Evolutionary conservation across 164 flowering plant species (phyloP).

Genomic region (Aristolochia fimbriata): DNA sequence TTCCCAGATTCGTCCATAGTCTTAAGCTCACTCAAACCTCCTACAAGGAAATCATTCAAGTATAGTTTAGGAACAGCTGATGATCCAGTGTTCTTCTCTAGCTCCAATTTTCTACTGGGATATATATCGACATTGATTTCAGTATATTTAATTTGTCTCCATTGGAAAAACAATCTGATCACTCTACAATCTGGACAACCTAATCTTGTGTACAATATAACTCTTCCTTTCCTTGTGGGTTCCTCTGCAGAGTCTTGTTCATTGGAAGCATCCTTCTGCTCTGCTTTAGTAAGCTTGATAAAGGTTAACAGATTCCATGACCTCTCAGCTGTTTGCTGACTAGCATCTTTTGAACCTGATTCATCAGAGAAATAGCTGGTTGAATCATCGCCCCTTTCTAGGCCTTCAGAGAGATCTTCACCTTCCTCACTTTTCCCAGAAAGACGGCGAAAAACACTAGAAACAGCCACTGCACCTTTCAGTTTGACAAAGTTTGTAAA

Average conservation of each 20-base stretch:
- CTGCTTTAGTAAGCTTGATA: constrained; percentile 28
- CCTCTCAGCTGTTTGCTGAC: constrained; percentile 29
- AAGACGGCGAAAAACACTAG: constrained; percentile 52
- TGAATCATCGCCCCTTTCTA: constrained; percentile 11
- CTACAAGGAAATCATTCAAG: constrained; percentile 60
- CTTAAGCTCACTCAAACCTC: constrained; percentile 57
- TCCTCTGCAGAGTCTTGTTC: constrained; percentile 19
- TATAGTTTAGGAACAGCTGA: constrained; percentile 64
- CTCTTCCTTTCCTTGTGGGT: constrained; percentile 52
- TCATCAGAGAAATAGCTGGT: constrained; percentile 13
- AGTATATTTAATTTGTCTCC: constrained; percentile 49
- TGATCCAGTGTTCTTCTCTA: constrained; percentile 60
- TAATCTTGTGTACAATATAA: constrained; percentile 58
- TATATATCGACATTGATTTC: constrained; percentile 79
- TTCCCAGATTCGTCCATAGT: constrained; percentile 53
- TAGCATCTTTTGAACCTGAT: constrained; percentile 20
- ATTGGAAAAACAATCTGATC: constrained; percentile 41
- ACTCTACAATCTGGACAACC: constrained; percentile 58
- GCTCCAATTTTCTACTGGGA: constrained; percentile 66
- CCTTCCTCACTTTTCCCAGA: constrained; percentile 52
- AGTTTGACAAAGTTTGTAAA: constrained; percentile 52
- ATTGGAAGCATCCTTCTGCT: constrained; percentile 18
- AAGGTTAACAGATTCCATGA: constrained; percentile 67
- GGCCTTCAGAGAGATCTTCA: constrained; percentile 18
- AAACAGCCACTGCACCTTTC: constrained; percentile 50